Conservation (phyloP, 1,139 yeast species). For the Diutina catenulata region DNA sequence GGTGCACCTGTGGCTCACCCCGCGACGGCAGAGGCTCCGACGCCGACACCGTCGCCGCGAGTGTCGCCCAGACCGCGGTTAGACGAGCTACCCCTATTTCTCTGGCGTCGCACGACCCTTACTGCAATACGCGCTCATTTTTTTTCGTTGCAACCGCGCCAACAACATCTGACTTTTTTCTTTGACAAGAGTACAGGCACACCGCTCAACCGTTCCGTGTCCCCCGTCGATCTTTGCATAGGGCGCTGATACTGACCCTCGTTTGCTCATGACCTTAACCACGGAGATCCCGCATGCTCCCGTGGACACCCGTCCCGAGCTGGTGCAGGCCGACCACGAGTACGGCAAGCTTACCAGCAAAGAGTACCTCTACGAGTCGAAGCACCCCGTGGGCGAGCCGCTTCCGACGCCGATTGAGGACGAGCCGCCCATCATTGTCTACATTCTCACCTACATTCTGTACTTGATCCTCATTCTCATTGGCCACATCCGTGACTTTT, state of each 20-base stretch:
- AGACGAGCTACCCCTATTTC: too few species aligned
- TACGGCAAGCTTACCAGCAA: conserved; percentile 49
- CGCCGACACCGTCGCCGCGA: too few species aligned
- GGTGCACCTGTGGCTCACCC: too few species aligned
- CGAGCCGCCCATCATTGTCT: conserved; percentile 77
- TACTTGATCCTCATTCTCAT: conserved; percentile 73
- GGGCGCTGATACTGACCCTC: not conserved
- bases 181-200: too few species aligned
- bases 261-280: conserved; percentile 9
- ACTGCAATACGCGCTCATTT: too few species aligned
- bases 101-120: too few species aligned
- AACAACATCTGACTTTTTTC: too few species aligned
- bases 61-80: too few species aligned
- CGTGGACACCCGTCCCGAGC: conserved; percentile 30
- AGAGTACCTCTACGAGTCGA: conserved; percentile 44
- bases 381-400: conserved; percentile 42
- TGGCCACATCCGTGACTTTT: conserved; percentile 85
- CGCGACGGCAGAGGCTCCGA: too few species aligned
- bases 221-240: not conserved
- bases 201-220: too few species aligned
- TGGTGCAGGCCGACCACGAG: conserved; percentile 49
- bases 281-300: conserved; percentile 39
- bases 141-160: too few species aligned
- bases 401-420: conserved; percentile 54
- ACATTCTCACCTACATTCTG: conserved; percentile 72